Conservation (phyloP, 2,329 filamentous ascomycete species). For the Dryadomyces quercus-mongolicae region DNA sequence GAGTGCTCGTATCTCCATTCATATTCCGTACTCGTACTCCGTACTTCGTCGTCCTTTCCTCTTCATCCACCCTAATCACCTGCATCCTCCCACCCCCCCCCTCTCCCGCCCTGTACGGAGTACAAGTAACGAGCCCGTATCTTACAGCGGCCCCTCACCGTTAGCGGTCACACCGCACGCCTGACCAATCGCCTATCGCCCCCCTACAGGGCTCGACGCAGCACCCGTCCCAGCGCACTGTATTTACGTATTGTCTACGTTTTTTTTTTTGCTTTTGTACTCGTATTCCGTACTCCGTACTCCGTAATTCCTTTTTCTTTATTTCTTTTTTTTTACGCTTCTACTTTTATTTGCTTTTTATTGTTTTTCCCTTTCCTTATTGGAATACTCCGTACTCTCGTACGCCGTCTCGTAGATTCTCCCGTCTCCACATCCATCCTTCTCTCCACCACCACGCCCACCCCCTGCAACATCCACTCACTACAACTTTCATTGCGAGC, state of each 20-base stretch:
- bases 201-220: no score
- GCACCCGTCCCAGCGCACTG: not conserved
- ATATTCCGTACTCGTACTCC: not conserved
- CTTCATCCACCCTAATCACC: no score
- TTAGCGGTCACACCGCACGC: not conserved
- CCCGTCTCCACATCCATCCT: not conserved
- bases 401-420: no score
- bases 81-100: not conserved
- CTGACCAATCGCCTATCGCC: not conserved
- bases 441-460: not conserved
- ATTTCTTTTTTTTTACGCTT: not conserved
- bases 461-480: conserved; percentile 1
- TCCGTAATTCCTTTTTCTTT: not conserved
- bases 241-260: not conserved
- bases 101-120: not conserved
- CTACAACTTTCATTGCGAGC: not conserved
- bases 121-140: not conserved
- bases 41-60: not conserved
- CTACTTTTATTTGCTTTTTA: not conserved
- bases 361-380: no score
- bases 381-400: no score
- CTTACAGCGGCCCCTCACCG: not conserved
- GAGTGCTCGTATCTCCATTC: not conserved
- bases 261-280: not conserved
- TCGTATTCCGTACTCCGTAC: not conserved